Percentiles rank a stretch among this genome's conserved stretches.
phyloP scores from a whole-genome alignment of 345 rosid species.

The Geranium rotundifolium region DNA sequence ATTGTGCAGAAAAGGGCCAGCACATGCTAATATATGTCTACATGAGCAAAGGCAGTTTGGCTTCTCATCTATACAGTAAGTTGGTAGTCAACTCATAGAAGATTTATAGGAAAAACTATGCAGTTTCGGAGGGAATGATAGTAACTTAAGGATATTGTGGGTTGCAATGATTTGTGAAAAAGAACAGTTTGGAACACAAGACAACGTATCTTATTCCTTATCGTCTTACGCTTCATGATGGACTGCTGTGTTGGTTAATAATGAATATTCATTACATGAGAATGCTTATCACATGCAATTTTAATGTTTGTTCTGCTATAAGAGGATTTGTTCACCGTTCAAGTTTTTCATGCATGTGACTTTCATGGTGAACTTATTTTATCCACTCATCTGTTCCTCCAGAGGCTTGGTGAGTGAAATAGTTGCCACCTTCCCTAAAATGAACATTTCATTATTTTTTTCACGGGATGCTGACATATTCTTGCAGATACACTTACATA shows the following conservation, averaged over 20 bases:
- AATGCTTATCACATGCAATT: too few relatives aligned
- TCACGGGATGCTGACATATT: not conserved
- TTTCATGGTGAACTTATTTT: too few relatives aligned
- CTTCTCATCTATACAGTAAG: slow-evolving; percentile 93
- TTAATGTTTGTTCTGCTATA: too few relatives aligned
- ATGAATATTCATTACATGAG: too few relatives aligned
- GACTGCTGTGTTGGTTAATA: too few relatives aligned
- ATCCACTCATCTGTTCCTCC: too few relatives aligned
- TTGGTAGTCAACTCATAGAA: slow-evolving; percentile 6
- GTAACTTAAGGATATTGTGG: not conserved
- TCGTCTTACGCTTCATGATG: too few relatives aligned
- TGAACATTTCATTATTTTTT: not conserved
- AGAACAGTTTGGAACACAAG: not conserved
- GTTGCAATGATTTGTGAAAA: not conserved
- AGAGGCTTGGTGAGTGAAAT: too few relatives aligned
- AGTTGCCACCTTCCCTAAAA: not conserved
- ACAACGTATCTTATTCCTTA: too few relatives aligned
- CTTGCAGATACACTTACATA: not conserved
- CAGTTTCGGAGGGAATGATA: not conserved
- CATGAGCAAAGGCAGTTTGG: slow-evolving; percentile 96
- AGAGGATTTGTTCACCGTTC: too few relatives aligned
- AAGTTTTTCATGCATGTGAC: too few relatives aligned
- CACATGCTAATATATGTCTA: slow-evolving; percentile 92
- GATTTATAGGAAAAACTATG: slow-evolving; percentile 1
- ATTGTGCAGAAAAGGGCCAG: slow-evolving; percentile 92